Evolutionary conservation across 768 basidiomycete species (phyloP).

Genomic region (Boletales sp.): DNA sequence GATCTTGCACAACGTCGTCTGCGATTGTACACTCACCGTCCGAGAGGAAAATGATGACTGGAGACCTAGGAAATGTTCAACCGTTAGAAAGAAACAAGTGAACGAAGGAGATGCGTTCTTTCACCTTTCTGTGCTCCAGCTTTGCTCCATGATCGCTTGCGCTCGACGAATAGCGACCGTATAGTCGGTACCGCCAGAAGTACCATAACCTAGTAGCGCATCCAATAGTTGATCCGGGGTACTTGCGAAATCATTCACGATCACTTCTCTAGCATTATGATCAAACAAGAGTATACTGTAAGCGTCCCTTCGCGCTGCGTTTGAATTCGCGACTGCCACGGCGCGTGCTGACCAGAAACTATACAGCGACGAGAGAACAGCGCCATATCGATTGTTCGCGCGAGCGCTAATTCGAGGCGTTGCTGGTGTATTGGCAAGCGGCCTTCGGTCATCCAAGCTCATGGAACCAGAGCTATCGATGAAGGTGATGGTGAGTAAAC

Average conservation of each 20-base stretch:
- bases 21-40: constrained; percentile 46
- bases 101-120: neutral
- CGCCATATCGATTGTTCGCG: constrained; percentile 51
- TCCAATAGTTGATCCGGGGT: constrained; percentile 43
- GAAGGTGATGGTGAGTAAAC: neutral
- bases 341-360: constrained; percentile 55
- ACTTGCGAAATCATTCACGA: constrained; percentile 46
- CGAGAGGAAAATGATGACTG: constrained; percentile 38
- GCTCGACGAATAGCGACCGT: constrained; percentile 36
- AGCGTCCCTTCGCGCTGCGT: constrained; percentile 42
- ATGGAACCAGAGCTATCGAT: constrained; percentile 50
- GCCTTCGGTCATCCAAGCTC: constrained; percentile 37
- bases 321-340: constrained; percentile 28
- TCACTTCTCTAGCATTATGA: constrained; percentile 7
- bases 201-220: constrained; percentile 29
- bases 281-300: constrained; percentile 55
- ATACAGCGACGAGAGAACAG: constrained; percentile 53
- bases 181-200: constrained; percentile 43
- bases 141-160: constrained; percentile 36
- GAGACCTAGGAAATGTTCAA: constrained; percentile 1
- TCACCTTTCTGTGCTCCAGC: constrained; percentile 53
- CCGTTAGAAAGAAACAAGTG: neutral
- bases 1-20: constrained; percentile 36
- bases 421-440: constrained; percentile 42
- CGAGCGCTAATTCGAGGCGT: constrained; percentile 34